Percentiles rank a stretch among this genome's conserved stretches.
phyloP scores from a whole-genome alignment of 164 flowering plant genomes.

The Pachysandra terminalis region DNA sequence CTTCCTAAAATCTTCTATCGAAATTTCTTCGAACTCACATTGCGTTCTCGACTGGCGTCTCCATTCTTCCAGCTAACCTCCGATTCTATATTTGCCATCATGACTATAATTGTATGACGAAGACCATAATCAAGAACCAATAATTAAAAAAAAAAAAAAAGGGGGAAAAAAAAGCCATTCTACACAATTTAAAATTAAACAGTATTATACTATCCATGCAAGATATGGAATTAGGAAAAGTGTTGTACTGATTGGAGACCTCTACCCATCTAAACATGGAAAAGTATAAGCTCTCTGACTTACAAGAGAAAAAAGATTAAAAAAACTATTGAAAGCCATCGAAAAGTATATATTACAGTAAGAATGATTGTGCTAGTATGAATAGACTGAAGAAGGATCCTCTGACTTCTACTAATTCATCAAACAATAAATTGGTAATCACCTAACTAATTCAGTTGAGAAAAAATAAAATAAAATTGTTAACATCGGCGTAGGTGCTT shows the following conservation, averaged over 20 bases:
- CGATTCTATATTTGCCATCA: neutral
- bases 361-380: neutral
- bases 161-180: too few species aligned
- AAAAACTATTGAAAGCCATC: neutral
- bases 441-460: neutral
- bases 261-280: neutral
- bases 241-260: neutral
- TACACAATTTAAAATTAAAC: neutral
- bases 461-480: neutral
- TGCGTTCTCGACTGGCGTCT: neutral
- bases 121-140: neutral
- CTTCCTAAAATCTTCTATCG: neutral
- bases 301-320: neutral
- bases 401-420: neutral
- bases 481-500: neutral
- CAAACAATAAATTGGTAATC: neutral
- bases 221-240: neutral
- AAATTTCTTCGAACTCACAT: slow-evolving; percentile 2
- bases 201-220: neutral
- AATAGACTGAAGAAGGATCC: neutral
- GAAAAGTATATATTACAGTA: neutral
- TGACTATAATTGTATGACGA: neutral
- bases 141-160: too few species aligned
- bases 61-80: neutral
- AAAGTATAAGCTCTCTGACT: neutral